Conservation (phyloP, 441 rosid species). For the Erodium texanum region DNA sequence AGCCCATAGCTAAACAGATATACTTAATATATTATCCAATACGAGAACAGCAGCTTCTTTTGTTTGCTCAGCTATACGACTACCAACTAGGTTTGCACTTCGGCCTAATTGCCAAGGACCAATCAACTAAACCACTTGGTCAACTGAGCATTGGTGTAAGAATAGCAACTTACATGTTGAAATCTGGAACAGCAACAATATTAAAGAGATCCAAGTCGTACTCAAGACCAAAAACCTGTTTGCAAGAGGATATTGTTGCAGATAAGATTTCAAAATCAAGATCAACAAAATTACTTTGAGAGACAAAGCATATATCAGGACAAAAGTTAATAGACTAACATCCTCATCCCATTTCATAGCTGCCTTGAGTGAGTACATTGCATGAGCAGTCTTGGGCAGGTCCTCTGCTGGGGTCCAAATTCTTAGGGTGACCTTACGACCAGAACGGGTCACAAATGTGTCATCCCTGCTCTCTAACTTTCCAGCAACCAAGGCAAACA, state of each 20-base stretch:
- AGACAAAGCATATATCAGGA: neutral
- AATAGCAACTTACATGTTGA: constrained; percentile 63
- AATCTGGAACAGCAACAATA: constrained; percentile 94
- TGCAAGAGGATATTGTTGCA: constrained; percentile 3
- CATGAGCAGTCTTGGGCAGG: constrained; percentile 85
- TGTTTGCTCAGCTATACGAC: too few species aligned
- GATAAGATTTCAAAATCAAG: constrained; percentile 11
- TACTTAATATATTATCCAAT: neutral
- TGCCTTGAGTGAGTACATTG: constrained; percentile 92
- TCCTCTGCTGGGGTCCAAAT: constrained; percentile 96
- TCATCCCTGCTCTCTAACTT: constrained; percentile 86
- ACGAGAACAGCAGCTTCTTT: too few species aligned
- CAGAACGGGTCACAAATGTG: constrained; percentile 61
- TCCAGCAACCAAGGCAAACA: constrained; percentile 93
- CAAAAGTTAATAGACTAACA: constrained; percentile 36
- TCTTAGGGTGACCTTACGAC: constrained; percentile 64
- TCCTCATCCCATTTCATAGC: constrained; percentile 99
- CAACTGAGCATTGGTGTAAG: neutral
- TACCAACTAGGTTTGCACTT: too few species aligned
- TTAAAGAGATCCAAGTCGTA: constrained; percentile 97
- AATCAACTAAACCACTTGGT: too few species aligned
- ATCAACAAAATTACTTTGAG: constrained; percentile 8
- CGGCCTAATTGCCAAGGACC: too few species aligned
- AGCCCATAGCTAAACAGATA: neutral
- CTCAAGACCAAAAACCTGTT: constrained; percentile 92